These are phyloP conservation scores for Vicia faba DNA, from an alignment of 306 rosid species.

Conservation along the genomic window DNA sequence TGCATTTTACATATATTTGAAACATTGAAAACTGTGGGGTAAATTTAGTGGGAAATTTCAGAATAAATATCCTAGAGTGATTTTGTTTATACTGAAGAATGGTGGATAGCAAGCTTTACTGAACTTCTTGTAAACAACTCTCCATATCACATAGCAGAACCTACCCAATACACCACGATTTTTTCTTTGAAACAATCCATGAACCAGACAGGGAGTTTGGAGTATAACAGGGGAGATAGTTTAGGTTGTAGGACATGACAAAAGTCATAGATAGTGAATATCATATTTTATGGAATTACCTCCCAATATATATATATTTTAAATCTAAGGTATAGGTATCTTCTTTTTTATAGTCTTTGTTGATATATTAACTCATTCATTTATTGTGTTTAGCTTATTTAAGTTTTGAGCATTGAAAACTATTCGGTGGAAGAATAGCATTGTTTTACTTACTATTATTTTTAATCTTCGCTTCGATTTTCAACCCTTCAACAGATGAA, in stretches of 20 bases:
- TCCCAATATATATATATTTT: slow-evolving; percentile 22
- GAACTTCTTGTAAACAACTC: slow-evolving; percentile 27
- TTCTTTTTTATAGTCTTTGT: slow-evolving; percentile 14
- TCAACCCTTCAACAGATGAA: slow-evolving; percentile 73
- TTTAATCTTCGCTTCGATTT: slow-evolving; percentile 46
- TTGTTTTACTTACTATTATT: slow-evolving; percentile 56
- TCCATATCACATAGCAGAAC: slow-evolving; percentile 28
- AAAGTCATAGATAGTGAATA: slow-evolving; percentile 21
- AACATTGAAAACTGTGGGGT: not conserved
- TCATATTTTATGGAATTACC: slow-evolving; percentile 15
- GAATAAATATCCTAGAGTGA: slow-evolving; percentile 9
- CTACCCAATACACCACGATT: slow-evolving; percentile 19
- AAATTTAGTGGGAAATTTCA: slow-evolving; percentile 11
- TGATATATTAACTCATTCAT: not conserved
- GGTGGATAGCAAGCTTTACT: slow-evolving; percentile 24
- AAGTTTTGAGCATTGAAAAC: slow-evolving; percentile 25
- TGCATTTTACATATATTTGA: not conserved
- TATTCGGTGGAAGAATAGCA: slow-evolving; percentile 18
- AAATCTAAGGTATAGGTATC: slow-evolving; percentile 9
- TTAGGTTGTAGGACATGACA: slow-evolving; percentile 24
- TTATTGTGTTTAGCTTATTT: slow-evolving; percentile 22
- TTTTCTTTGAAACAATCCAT: slow-evolving; percentile 21
- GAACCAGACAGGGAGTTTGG: slow-evolving; percentile 31
- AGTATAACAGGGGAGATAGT: slow-evolving; percentile 17
- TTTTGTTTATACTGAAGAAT: slow-evolving; percentile 15